phyloP scores from a whole-genome alignment of 768 basidiomycete genomes.

The Lactarius hatsudake region DNA sequence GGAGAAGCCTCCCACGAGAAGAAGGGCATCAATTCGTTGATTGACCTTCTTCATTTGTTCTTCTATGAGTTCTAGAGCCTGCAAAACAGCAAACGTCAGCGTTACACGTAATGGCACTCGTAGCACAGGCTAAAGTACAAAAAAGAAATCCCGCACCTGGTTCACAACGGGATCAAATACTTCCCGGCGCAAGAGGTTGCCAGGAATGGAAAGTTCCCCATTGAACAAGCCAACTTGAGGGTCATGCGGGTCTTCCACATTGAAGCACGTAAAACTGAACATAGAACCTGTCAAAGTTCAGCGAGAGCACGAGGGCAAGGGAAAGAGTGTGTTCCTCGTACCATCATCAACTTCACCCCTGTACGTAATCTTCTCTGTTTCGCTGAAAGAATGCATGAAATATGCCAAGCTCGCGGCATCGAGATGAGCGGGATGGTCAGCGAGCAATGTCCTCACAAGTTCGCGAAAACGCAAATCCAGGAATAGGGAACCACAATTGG shows the following conservation, averaged over 20 bases:
- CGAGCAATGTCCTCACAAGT: constrained; percentile 70
- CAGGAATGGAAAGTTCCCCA: constrained; percentile 81
- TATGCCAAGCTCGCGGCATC: constrained; percentile 79
- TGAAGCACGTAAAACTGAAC: constrained; percentile 91
- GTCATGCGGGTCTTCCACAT: constrained; percentile 80
- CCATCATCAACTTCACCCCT: constrained; percentile 73
- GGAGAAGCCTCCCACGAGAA: constrained; percentile 89
- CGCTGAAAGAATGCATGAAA: constrained; percentile 87
- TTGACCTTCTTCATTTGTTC: constrained; percentile 66
- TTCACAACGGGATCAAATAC: constrained; percentile 88
- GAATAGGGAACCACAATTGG: constrained; percentile 85
- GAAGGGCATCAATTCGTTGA: constrained; percentile 74
- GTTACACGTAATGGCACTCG: constrained; percentile 8
- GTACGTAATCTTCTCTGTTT: constrained; percentile 83
- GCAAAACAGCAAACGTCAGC: neutral
- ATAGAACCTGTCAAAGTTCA: constrained; percentile 53
- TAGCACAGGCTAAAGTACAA: constrained; percentile 1
- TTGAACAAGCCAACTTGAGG: constrained; percentile 75
- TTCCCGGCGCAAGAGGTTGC: constrained; percentile 71
- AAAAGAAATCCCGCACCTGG: constrained; percentile 46
- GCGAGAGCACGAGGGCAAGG: constrained; percentile 4
- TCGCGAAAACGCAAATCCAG: constrained; percentile 84
- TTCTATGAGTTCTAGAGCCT: constrained; percentile 80
- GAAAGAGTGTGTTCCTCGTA: constrained; percentile 34
- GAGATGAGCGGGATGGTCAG: constrained; percentile 83